These are phyloP conservation scores for Phylloporus scabripes DNA, from an alignment of 768 basidiomycete species.

Conservation along the genomic window DNA sequence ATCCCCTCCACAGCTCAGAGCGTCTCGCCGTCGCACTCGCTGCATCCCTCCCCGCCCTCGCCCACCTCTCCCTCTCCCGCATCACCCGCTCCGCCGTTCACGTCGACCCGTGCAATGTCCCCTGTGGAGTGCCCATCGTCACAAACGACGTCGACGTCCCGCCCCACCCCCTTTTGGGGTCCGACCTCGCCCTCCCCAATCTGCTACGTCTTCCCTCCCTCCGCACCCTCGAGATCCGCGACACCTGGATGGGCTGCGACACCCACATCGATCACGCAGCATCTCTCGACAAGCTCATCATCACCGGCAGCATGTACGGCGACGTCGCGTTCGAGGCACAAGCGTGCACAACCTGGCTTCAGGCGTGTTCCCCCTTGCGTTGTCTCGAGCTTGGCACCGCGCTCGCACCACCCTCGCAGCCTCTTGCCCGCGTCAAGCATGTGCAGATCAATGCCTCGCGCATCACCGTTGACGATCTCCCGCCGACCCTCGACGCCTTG, in stretches of 20 bases:
- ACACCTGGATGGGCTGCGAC: slow-evolving; percentile 59
- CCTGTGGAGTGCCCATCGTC: slow-evolving; percentile 50
- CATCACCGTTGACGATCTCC: slow-evolving; percentile 17
- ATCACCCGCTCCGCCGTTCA: slow-evolving; percentile 65
- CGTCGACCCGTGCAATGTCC: slow-evolving; percentile 43
- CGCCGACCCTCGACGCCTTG: slow-evolving; percentile 18
- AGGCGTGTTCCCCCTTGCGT: slow-evolving; percentile 18
- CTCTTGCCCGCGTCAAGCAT: slow-evolving; percentile 13
- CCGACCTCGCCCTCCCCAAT: slow-evolving; percentile 57
- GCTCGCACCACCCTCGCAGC: slow-evolving; percentile 12
- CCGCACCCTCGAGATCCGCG: slow-evolving; percentile 55
- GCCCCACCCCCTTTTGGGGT: slow-evolving; percentile 46
- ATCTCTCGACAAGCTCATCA: slow-evolving; percentile 17
- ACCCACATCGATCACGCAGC: slow-evolving; percentile 13
- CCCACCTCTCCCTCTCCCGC: slow-evolving; percentile 53
- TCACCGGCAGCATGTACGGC: slow-evolving; percentile 30
- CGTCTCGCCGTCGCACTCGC: slow-evolving; percentile 66
- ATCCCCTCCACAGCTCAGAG: slow-evolving; percentile 35
- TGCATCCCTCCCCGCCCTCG: slow-evolving; percentile 49
- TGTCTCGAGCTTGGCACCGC: slow-evolving; percentile 21
- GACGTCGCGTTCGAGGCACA: slow-evolving; percentile 15
- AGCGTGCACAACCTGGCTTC: slow-evolving; percentile 25
- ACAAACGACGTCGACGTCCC: slow-evolving; percentile 58
- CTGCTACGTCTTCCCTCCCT: slow-evolving; percentile 61
- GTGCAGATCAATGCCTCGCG: slow-evolving; percentile 27